A percentile compares a stretch with the other conserved stretches of the same genome.
Conservation (phyloP, 73 alveolate genomes). For the Paramecium sexaurelia region DNA sequence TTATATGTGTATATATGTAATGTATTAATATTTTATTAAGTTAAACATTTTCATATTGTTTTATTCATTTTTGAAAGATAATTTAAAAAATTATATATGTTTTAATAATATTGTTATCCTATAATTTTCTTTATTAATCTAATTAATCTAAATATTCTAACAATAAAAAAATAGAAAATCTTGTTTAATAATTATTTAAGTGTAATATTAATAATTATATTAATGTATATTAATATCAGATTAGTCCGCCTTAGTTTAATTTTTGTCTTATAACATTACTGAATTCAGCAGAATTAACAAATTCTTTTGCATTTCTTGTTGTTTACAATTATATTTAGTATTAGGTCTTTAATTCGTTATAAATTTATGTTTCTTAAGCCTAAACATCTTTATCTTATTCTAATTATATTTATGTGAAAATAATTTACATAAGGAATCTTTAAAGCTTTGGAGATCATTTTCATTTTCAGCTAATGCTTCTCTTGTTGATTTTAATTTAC, state of each 20-base stretch:
- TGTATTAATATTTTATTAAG: too few relatives aligned
- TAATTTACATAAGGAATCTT: background rate
- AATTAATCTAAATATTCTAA: too few relatives aligned
- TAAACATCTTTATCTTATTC: constrained; percentile 39
- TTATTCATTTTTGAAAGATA: too few relatives aligned
- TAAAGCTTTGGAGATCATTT: background rate
- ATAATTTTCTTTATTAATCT: too few relatives aligned
- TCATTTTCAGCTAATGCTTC: constrained; percentile 15
- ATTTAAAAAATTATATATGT: too few relatives aligned
- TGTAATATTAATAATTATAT: too few relatives aligned
- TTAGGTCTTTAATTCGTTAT: constrained; percentile 20
- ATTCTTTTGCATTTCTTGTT: constrained; percentile 28
- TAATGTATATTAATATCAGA: too few relatives aligned
- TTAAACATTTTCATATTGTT: too few relatives aligned
- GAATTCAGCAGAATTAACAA: constrained; percentile 45
- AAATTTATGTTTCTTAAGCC: constrained; percentile 18
- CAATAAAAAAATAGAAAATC: too few relatives aligned
- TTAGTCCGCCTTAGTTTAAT: background rate
- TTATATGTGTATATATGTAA: too few relatives aligned
- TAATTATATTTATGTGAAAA: background rate
- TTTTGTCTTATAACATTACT: constrained; percentile 25
- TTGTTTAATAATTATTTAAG: too few relatives aligned
- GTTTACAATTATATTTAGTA: background rate
- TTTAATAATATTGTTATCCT: too few relatives aligned
- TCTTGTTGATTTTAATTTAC: constrained; percentile 17